Percentiles rank a stretch among this genome's conserved stretches.
phyloP scores from a whole-genome alignment of 306 rosid species.

The Spatholobus suberectus region DNA sequence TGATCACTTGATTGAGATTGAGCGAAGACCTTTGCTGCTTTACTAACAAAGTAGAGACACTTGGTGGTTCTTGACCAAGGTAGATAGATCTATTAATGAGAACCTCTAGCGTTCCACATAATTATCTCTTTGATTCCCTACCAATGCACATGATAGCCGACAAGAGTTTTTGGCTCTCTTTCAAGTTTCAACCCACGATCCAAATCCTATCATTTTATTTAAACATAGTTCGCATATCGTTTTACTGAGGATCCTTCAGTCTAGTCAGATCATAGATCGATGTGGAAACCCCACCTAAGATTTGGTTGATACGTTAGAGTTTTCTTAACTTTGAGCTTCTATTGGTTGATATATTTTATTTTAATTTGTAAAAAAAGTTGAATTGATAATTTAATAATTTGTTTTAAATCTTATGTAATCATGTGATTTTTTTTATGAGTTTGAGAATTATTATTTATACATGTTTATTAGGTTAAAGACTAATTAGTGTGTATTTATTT shows the following conservation, averaged over 20 bases:
- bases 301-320: neutral
- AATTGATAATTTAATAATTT: neutral
- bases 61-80: neutral
- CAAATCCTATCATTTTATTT: neutral
- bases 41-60: neutral
- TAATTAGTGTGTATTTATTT: no score
- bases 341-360: no score
- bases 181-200: neutral
- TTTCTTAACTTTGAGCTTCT: neutral
- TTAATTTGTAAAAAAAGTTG: neutral
- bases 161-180: neutral
- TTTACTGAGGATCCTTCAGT: neutral
- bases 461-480: no score
- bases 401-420: neutral
- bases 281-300: constrained; percentile 6
- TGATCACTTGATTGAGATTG: neutral
- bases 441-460: no score
- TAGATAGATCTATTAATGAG: neutral
- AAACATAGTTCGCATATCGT: neutral
- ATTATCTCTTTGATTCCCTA: neutral
- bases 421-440: neutral
- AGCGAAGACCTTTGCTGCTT: neutral
- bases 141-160: neutral
- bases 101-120: neutral
- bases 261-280: neutral